Base-by-base conservation (phyloP, 208 protist species). In the Naegleria fowleri region DNA sequence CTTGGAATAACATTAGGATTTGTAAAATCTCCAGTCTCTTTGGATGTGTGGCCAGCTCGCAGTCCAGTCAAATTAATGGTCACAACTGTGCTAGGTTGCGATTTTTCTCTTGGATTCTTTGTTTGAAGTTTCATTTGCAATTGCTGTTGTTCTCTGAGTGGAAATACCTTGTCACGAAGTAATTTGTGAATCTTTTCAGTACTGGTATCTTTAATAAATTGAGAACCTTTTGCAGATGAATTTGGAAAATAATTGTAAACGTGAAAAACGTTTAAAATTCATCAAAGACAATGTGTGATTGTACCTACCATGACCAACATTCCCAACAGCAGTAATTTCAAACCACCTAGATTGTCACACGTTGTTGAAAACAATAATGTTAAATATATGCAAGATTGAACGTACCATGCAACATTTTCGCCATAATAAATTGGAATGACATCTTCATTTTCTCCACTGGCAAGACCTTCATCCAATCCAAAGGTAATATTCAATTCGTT, bases 1-100 rank as follows among this genome's bases (percentile, higher is more conserved):
- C 91, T 91, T 58, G 95, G 95, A 40, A 97, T 93, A 7, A 96
- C 94, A 89, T 97, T 97, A 51, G 93, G 88, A 11, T 90, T 93
- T 58, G 86, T 93, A 29, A 91, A 93, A 84, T 93, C 92, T 38
- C 92, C 93, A 40, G 33, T 41, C 48, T 91, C 92, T 58, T 94
- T 93, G 40, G 33, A 90, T 25, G 92, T 92, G 22, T 92, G 67
- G 79, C 91, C 93, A 51, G 90, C 93, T 22, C 95, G 90, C 6
- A 96, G 88, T 52, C 93, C 92, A 36, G 94, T 96, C 7, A 96
- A 79, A 90, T 96, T 96, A 25, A 96, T 48, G 11, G 94, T 96
- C 15, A 92, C 92, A 40, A 96, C 95, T 83, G 96, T 95, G 3
- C 95, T 95, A 91, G 83, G 91, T 91, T 41, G 88, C 83, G 19